Evolutionary conservation across 345 rosid species (phyloP).

Genomic region (Moricandia arvensis): DNA sequence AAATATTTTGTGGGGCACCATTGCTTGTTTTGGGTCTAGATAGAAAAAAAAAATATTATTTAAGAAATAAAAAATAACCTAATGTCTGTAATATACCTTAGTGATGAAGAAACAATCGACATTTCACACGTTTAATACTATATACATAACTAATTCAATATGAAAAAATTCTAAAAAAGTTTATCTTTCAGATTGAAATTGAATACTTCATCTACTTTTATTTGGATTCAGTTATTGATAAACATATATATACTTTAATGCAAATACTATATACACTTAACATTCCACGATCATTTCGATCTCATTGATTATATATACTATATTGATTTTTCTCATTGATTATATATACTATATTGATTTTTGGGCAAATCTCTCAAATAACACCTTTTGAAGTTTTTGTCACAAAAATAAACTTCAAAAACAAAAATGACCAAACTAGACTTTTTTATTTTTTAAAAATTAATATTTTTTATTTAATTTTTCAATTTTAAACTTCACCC

Average conservation of each 20-base stretch:
- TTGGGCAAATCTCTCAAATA: too few species aligned
- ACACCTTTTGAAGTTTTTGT: too few species aligned
- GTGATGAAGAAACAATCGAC: conserved; percentile 29
- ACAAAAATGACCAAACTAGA: too few species aligned
- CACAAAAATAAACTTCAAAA: too few species aligned
- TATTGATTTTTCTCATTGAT: too few species aligned
- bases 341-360: too few species aligned
- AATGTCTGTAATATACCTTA: conserved; percentile 29
- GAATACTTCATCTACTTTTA: neutral
- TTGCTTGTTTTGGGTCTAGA: conserved; percentile 5
- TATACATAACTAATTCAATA: neutral
- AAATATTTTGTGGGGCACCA: conserved; percentile 35
- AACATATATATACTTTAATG: neutral
- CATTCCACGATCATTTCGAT: neutral
- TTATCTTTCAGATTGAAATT: conserved; percentile 13
- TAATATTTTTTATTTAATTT: too few species aligned
- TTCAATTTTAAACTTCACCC: too few species aligned
- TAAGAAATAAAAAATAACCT: neutral
- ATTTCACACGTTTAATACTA: conserved; percentile 19
- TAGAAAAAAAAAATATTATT: neutral
- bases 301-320: neutral
- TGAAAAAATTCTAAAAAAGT: neutral
- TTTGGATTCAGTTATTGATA: neutral
- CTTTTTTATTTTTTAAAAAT: too few species aligned
- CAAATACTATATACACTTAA: neutral